These are phyloP conservation scores for Phanerochaete carnosa DNA, from an alignment of 768 basidiomycete genomes.

Conservation along the genomic window DNA sequence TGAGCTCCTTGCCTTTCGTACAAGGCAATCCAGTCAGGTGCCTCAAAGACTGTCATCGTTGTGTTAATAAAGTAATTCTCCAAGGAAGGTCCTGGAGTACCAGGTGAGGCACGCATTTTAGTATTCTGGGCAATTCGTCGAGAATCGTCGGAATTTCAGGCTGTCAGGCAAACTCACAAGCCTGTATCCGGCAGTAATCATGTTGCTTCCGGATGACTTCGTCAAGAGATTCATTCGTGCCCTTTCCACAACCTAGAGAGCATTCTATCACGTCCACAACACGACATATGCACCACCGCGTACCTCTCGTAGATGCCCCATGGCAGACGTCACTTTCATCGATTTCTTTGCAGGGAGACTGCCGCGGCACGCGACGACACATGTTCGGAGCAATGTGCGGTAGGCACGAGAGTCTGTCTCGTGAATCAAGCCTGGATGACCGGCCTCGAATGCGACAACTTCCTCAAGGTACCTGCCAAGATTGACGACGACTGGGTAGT, in stretches of 20 bases:
- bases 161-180: background rate
- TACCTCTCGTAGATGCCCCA: slow-evolving; percentile 58
- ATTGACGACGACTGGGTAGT: slow-evolving; percentile 18
- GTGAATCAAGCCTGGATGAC: background rate
- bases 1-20: slow-evolving; percentile 48
- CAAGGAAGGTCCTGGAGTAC: slow-evolving; percentile 25
- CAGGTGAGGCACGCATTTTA: slow-evolving; percentile 36
- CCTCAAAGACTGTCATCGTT: slow-evolving; percentile 61
- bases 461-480: slow-evolving; percentile 13
- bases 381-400: slow-evolving; percentile 35
- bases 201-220: background rate
- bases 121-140: slow-evolving; percentile 26
- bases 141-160: background rate
- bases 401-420: slow-evolving; percentile 12
- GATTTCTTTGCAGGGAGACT: slow-evolving; percentile 6
- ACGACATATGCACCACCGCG: slow-evolving; percentile 32
- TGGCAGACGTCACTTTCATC: slow-evolving; percentile 30
- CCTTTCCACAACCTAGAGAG: slow-evolving; percentile 9
- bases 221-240: slow-evolving; percentile 5
- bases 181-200: slow-evolving; percentile 7
- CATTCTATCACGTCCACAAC: background rate
- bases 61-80: slow-evolving; percentile 70
- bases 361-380: slow-evolving; percentile 41
- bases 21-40: slow-evolving; percentile 63
- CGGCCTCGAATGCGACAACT: background rate